Evolutionary conservation across 768 basidiomycete genomes (phyloP).

Genomic region (Pleurotus ostreatus): DNA sequence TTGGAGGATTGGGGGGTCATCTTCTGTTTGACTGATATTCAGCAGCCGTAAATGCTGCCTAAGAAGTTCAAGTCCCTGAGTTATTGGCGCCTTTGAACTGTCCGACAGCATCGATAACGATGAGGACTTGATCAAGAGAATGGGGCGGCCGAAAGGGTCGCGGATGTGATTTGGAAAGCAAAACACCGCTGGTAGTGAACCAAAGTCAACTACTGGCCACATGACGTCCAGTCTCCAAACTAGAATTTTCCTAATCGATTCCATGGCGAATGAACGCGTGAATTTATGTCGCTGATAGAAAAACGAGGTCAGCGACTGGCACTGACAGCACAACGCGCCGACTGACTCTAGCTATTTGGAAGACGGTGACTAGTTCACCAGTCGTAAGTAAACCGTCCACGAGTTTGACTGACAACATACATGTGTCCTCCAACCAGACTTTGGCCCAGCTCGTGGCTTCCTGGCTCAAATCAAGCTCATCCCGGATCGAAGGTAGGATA

Average conservation of each 20-base stretch:
- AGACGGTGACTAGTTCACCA: slow-evolving; percentile 40
- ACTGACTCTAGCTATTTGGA: slow-evolving; percentile 61
- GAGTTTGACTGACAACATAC: slow-evolving; percentile 34
- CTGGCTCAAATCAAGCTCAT: slow-evolving; percentile 51
- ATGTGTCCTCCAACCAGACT: slow-evolving; percentile 63
- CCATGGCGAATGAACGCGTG: slow-evolving; percentile 55
- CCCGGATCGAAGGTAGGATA: slow-evolving; percentile 54
- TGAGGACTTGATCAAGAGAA: slow-evolving; percentile 49
- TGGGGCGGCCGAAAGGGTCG: slow-evolving; percentile 65
- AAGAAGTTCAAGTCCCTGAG: slow-evolving; percentile 52
- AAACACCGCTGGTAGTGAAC: slow-evolving; percentile 34
- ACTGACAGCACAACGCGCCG: slow-evolving; percentile 10
- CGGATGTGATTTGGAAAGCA: slow-evolving; percentile 50
- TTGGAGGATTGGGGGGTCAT: slow-evolving; percentile 47
- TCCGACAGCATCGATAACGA: slow-evolving; percentile 29
- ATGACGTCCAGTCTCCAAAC: slow-evolving; percentile 53
- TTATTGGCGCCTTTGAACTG: slow-evolving; percentile 35
- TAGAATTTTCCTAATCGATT: slow-evolving; percentile 51
- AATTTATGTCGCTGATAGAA: slow-evolving; percentile 60
- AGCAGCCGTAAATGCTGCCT: slow-evolving; percentile 51
- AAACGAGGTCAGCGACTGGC: slow-evolving; percentile 9
- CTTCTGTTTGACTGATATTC: slow-evolving; percentile 27
- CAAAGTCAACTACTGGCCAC: slow-evolving; percentile 27
- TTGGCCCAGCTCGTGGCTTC: slow-evolving; percentile 46
- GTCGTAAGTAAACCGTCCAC: no score